phyloP scores from a whole-genome alignment of 495 filamentous ascomycete species.

The Aspergillus steynii region DNA sequence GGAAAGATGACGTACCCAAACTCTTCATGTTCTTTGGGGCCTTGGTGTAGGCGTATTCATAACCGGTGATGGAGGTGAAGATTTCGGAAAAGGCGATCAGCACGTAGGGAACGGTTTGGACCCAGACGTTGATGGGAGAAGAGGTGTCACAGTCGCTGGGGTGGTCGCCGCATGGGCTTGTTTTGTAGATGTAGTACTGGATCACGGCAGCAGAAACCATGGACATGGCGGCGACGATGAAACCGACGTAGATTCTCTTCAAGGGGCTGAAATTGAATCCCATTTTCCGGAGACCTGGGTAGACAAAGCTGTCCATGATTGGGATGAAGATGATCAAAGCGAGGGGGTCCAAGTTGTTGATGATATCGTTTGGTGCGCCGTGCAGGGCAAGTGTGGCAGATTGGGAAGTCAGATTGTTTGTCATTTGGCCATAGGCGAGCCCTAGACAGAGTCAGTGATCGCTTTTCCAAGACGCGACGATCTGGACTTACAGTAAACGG shows the following conservation, averaged over 20 bases:
- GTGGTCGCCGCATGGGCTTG: conserved; percentile 50
- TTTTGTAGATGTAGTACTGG: conserved; percentile 68
- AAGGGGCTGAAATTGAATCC: conserved; percentile 65
- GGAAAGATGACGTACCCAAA: conserved; percentile 24
- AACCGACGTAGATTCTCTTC: conserved; percentile 67
- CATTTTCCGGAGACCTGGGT: conserved; percentile 59
- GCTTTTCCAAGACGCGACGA: not conserved
- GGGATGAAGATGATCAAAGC: conserved; percentile 70
- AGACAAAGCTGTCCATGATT: conserved; percentile 63
- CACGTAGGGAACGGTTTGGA: conserved; percentile 61
- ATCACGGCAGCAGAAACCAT: conserved; percentile 62
- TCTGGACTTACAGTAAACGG: conserved; percentile 55
- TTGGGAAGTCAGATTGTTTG: conserved; percentile 63
- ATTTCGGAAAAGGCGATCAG: conserved; percentile 68
- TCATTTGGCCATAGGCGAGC: conserved; percentile 58
- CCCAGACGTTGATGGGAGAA: conserved; percentile 52
- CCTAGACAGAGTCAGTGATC: conserved; percentile 18
- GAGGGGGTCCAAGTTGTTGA: conserved; percentile 71
- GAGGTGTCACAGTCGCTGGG: conserved; percentile 44
- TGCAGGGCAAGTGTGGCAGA: conserved; percentile 50
- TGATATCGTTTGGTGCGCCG: conserved; percentile 66
- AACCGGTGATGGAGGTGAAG: conserved; percentile 59
- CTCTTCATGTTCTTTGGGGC: conserved; percentile 41
- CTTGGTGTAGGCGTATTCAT: conserved; percentile 50
- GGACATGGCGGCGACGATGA: conserved; percentile 58